A percentile compares a stretch with the other conserved stretches of the same genome.
These are phyloP conservation scores for Tilletia horrida DNA, from an alignment of 1,284 basidiomycete species.

Conservation along the genomic window DNA sequence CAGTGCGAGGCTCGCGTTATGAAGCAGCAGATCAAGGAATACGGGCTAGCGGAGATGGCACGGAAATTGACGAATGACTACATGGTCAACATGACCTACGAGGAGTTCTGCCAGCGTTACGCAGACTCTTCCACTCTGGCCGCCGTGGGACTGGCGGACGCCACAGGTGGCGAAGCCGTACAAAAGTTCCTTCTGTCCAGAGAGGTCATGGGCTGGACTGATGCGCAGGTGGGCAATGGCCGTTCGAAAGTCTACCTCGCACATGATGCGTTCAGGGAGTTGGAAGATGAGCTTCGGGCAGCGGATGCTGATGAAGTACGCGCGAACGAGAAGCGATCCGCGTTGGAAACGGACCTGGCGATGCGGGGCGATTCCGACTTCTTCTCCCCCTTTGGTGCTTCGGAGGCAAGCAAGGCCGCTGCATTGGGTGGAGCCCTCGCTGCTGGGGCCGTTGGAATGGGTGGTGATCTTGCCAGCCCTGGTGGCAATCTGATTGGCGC, in stretches of 20 bases:
- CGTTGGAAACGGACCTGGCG: constrained; percentile 67
- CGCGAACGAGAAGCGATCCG: constrained; percentile 61
- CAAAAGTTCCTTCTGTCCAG: constrained; percentile 58
- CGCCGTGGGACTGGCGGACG: constrained; percentile 57
- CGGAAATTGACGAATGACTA: constrained; percentile 47
- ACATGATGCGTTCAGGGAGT: constrained; percentile 77
- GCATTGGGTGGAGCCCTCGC: constrained; percentile 28
- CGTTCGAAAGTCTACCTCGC: constrained; percentile 80
- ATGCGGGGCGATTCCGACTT: constrained; percentile 59
- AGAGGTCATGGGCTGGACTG: constrained; percentile 66
- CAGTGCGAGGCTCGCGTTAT: constrained; percentile 87
- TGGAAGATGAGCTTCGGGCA: constrained; percentile 81
- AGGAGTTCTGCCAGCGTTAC: constrained; percentile 76
- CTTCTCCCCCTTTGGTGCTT: constrained; percentile 61
- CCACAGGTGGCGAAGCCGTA: constrained; percentile 58
- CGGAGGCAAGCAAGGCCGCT: constrained; percentile 47
- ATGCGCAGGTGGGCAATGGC: constrained; percentile 75
- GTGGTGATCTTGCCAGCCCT: constrained; percentile 45
- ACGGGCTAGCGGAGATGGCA: constrained; percentile 72
- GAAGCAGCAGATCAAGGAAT: constrained; percentile 82
- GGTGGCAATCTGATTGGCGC: constrained; percentile 53
- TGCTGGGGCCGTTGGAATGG: constrained; percentile 59
- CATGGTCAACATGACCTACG: constrained; percentile 73
- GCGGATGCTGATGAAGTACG: constrained; percentile 63
- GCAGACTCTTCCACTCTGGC: constrained; percentile 39